Evolutionary conservation across 208 protist species (phyloP).

Genomic region (Wallacemonas sp.): DNA sequence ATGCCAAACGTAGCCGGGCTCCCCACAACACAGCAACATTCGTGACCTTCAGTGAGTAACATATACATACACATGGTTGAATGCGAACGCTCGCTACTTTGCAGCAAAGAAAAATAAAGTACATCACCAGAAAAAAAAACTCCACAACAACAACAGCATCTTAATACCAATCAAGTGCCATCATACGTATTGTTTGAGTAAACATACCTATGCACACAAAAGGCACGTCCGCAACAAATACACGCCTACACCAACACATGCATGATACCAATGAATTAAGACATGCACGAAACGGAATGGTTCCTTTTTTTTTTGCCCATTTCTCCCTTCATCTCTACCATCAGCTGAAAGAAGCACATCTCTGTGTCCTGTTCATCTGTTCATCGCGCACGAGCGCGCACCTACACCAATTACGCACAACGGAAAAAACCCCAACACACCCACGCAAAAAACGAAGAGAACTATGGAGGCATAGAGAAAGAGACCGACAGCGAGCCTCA

Average conservation of each 20-base stretch:
- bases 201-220: too few relatives aligned
- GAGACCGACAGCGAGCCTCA: too few relatives aligned
- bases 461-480: too few relatives aligned
- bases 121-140: too few relatives aligned
- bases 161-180: neutral
- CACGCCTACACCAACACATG: neutral
- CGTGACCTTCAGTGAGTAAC: too few relatives aligned
- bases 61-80: too few relatives aligned
- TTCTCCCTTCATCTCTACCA: neutral
- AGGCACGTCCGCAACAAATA: neutral
- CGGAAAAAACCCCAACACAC: neutral
- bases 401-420: conserved; percentile 8
- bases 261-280: neutral
- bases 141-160: conserved; percentile 15
- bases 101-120: too few relatives aligned
- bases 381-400: neutral
- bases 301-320: neutral
- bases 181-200: too few relatives aligned
- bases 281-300: neutral
- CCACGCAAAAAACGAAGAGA: conserved; percentile 7
- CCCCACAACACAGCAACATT: too few relatives aligned
- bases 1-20: too few relatives aligned
- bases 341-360: neutral
- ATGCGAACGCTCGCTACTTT: too few relatives aligned
- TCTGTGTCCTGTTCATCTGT: neutral